Conservation (phyloP, 2,329 filamentous ascomycete genomes). For the Alternaria brassicae region DNA sequence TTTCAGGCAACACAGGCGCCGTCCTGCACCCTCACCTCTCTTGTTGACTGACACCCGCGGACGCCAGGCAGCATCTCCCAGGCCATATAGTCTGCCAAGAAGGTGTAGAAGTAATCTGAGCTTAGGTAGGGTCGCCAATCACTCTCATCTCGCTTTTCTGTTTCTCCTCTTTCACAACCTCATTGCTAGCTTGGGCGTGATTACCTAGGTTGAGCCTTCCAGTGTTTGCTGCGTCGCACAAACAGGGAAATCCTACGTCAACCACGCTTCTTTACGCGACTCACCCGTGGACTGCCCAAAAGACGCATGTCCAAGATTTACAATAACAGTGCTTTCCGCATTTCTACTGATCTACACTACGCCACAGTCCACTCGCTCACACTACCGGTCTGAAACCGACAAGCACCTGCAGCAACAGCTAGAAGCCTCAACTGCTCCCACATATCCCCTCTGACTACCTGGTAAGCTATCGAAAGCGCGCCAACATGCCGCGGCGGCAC, state of each 20-base stretch:
- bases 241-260: constrained; percentile 13
- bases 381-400: constrained; percentile 3
- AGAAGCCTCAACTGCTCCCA: not conserved
- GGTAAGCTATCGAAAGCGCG: not conserved
- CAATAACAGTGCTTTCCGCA: not conserved
- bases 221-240: constrained; percentile 8
- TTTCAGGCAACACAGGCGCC: constrained; percentile 30
- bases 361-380: constrained; percentile 6
- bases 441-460: accelerated
- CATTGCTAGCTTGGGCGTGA: constrained; percentile 3
- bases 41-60: constrained; percentile 4
- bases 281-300: not conserved
- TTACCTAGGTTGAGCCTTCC: not conserved
- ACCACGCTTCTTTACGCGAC: not conserved
- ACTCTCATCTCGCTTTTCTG: not conserved
- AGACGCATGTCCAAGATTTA: not conserved
- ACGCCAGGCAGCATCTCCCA: constrained; percentile 21
- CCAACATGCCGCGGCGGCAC: constrained; percentile 68
- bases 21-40: constrained; percentile 13
- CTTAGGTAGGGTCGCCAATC: constrained; percentile 2
- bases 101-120: constrained; percentile 1
- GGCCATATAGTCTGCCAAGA: constrained; percentile 19
- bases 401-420: not conserved
- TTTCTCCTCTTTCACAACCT: constrained; percentile 6
- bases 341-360: constrained; percentile 4